Conservation (phyloP, 176 grass and related monocot genomes). For the Oropetium thomaeum region DNA sequence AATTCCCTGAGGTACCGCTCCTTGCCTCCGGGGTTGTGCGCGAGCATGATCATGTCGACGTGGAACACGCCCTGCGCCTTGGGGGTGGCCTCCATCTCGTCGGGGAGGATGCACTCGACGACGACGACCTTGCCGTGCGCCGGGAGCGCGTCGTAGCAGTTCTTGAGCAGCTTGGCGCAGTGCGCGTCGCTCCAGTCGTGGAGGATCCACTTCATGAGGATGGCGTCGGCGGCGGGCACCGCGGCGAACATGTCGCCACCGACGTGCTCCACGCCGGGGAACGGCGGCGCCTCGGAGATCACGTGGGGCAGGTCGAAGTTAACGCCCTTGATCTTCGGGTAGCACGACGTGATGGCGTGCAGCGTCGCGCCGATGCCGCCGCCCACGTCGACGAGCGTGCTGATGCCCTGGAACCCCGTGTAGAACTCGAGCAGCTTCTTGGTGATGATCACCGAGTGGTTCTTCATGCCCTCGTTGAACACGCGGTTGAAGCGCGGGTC, state of each 20-base stretch:
- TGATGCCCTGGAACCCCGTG: constrained; percentile 57
- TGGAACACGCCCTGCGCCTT: constrained; percentile 77
- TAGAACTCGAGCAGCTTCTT: constrained; percentile 87
- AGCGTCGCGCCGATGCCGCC: constrained; percentile 85
- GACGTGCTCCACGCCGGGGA: constrained; percentile 68
- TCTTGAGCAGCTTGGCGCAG: constrained; percentile 71
- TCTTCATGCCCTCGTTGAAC: constrained; percentile 99
- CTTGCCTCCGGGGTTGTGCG: constrained; percentile 89
- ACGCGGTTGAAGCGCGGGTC: constrained; percentile 86
- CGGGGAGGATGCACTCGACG: constrained; percentile 72
- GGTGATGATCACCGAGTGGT: constrained; percentile 77
- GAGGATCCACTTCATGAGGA: constrained; percentile 98
- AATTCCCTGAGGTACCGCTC: constrained; percentile 84
- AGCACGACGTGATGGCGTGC: constrained; percentile 49
- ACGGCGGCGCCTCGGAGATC: constrained; percentile 86
- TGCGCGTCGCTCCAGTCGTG: constrained; percentile 95
- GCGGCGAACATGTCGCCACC: constrained; percentile 83
- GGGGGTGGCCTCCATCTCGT: constrained; percentile 43
- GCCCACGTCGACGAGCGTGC: constrained; percentile 80
- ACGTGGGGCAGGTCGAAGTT: constrained; percentile 98
- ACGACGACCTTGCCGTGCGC: constrained; percentile 72
- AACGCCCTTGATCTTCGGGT: constrained; percentile 51
- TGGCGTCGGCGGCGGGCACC: constrained; percentile 72
- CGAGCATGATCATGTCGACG: constrained; percentile 90
- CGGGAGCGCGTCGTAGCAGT: constrained; percentile 87